Evolutionary conservation across 2,329 filamentous ascomycete genomes (phyloP), one percentile per base, ranked within the genome.

Genomic region (Ophiocordyceps camponoti-rufipedis): DNA sequence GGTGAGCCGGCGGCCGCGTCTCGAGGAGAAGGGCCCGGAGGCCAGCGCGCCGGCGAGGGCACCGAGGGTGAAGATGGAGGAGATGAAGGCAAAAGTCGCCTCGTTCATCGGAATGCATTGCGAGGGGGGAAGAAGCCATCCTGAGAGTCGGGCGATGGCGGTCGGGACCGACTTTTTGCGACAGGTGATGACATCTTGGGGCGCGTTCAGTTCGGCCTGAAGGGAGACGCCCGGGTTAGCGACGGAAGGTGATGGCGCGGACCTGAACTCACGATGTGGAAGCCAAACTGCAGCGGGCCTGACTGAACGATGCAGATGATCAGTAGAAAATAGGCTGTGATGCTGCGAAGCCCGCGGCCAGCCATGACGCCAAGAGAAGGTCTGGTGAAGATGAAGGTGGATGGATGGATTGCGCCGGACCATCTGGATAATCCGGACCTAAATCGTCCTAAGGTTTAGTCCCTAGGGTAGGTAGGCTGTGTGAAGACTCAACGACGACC

Each of bases 271-370:
- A 91, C 87, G 59, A 96, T 64, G 63, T 96, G 89, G 63, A 85
- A 95, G 50, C 91, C 91, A 59, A 95, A 98, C 56, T 95, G 86
- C 41, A 96, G 73, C 2, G 91, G 86, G 1, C 89, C 91, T 16
- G 95, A 65, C 0, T 87, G 93, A 41, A 84, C 77, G 48, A 88
- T 70, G 48, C 78, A 65, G 46, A 96, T 74, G 42, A 91, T 66
- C 56, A 85, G 75, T 55, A 91, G 58, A 54, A 96, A 76, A 62
- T 86, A 94, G 5, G 76, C 69, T 33, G 85, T 91, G 46, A 87
- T 67, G 54, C 70, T 64, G 50, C 59, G 60, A 45, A 67, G 50
- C 46, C 57, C 31, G 40, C 53, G 51, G 19, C 49, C 54, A 32
- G 62, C 53, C 62, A 64, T 65, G 3, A 39, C 55, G 41, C 33